Conservation (phyloP, 371 early-diverging fungal species). For the Mortierella sp. region DNA sequence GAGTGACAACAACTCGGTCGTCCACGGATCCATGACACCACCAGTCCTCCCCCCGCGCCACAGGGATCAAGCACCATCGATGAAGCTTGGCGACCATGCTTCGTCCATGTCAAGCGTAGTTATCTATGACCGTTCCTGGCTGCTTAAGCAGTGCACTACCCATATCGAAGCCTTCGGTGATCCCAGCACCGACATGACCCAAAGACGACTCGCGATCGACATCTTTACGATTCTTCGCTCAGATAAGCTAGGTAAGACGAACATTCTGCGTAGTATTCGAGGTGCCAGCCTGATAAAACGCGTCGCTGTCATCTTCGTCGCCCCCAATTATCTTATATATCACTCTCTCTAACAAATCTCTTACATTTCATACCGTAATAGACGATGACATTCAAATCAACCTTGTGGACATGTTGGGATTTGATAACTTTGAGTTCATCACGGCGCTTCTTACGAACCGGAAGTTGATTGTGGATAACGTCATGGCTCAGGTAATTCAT, state of each 20-base stretch:
- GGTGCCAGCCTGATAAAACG: no score
- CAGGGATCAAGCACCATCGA: neutral
- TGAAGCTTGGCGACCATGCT: neutral
- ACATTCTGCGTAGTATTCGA: neutral
- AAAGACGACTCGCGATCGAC: slow-evolving; percentile 49
- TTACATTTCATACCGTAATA: neutral
- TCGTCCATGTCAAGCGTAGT: slow-evolving; percentile 25
- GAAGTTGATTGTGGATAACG: slow-evolving; percentile 63
- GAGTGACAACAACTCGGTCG: slow-evolving; percentile 13
- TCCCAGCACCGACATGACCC: slow-evolving; percentile 35
- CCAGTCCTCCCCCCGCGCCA: slow-evolving; percentile 25
- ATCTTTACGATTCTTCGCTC: slow-evolving; percentile 55
- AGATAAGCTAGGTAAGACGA: slow-evolving; percentile 35
- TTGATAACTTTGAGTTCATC: slow-evolving; percentile 79
- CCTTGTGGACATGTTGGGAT: slow-evolving; percentile 85
- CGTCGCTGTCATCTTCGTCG: neutral
- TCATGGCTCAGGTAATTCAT: slow-evolving; percentile 59
- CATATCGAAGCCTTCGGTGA: slow-evolving; percentile 41
- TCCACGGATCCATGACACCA: slow-evolving; percentile 20
- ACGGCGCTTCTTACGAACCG: slow-evolving; percentile 66
- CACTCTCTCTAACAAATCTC: neutral
- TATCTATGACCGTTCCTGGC: slow-evolving; percentile 45
- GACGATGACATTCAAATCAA: slow-evolving; percentile 75
- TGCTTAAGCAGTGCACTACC: slow-evolving; percentile 42
- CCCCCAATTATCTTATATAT: neutral